A percentile compares a stretch with the other conserved stretches of the same genome.
Evolutionary conservation across 2,329 filamentous ascomycete species (phyloP).

Genomic region (Beauveria caledonica): DNA sequence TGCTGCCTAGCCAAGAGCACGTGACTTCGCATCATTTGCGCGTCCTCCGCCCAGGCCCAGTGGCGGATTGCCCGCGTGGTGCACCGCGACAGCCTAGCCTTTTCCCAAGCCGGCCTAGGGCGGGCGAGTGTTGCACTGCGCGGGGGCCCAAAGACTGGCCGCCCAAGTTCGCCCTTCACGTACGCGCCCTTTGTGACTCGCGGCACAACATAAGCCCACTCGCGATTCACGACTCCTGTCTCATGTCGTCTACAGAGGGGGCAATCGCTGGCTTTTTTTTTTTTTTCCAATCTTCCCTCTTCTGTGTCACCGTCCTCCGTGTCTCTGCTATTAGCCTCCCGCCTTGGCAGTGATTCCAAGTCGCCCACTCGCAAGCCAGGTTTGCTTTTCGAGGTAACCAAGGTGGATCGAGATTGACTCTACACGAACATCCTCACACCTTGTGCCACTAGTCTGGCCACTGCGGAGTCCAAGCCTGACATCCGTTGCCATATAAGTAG

Average conservation of each 20-base stretch:
- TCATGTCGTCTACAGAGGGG: not conserved
- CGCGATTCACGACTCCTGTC: not conserved
- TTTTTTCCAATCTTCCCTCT: not conserved
- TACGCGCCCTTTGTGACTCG: not conserved
- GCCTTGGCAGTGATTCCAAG: not conserved
- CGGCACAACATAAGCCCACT: not conserved
- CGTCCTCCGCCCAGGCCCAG: not conserved
- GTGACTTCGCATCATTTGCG: conserved; percentile 9
- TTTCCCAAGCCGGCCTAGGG: not conserved
- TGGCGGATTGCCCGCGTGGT: not conserved
- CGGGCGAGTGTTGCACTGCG: not conserved
- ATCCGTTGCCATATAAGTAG: not conserved
- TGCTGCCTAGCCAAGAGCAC: not conserved
- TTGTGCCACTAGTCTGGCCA: not conserved
- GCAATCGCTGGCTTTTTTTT: not conserved
- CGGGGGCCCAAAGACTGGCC: not conserved
- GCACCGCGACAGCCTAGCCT: conserved; percentile 1
- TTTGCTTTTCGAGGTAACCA: not conserved
- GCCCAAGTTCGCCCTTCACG: conserved; percentile 3
- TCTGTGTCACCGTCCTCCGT: not conserved
- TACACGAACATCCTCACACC: not conserved
- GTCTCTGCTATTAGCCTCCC: not conserved
- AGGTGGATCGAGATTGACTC: not conserved
- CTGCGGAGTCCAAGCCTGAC: not conserved
- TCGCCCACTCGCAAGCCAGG: not conserved